Evolutionary conservation across 2,329 filamentous ascomycete genomes (phyloP).

Genomic region (Aspergillus tamarii): DNA sequence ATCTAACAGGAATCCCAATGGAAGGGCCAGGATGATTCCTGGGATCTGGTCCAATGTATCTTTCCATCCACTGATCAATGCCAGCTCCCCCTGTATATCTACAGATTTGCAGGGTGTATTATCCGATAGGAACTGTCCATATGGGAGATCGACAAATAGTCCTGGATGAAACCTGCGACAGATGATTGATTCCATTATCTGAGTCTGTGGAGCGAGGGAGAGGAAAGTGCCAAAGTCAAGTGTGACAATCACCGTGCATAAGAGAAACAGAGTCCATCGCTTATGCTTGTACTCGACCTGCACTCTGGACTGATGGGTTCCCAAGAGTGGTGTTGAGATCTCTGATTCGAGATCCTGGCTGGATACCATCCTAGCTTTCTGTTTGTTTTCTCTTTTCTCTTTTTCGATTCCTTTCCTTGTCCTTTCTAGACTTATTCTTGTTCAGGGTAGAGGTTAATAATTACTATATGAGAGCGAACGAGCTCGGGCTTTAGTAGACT

Average conservation of each 20-base stretch:
- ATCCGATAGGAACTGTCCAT: not conserved
- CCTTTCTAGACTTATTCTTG: not conserved
- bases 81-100: conserved; percentile 19
- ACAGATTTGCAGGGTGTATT: conserved; percentile 8
- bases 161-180: conserved; percentile 16
- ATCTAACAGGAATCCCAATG: conserved; percentile 20
- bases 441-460: not conserved
- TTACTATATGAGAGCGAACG: not conserved
- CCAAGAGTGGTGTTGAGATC: not conserved
- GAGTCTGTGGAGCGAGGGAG: conserved; percentile 17
- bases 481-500: not conserved
- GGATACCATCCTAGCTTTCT: not conserved
- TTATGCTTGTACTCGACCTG: not conserved
- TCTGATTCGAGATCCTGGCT: not conserved
- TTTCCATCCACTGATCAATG: conserved; percentile 17
- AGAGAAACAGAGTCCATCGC: conserved; percentile 9
- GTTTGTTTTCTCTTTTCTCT: not conserved
- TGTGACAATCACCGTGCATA: conserved; percentile 12
- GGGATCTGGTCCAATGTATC: conserved; percentile 15
- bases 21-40: conserved; percentile 16
- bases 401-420: not conserved
- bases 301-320: not conserved
- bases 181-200: conserved; percentile 18
- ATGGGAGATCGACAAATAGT: not conserved
- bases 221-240: conserved; percentile 17